Evolutionary conservation across 2,329 filamentous ascomycete species (phyloP).

Genomic region (Ceratocystis papillata): DNA sequence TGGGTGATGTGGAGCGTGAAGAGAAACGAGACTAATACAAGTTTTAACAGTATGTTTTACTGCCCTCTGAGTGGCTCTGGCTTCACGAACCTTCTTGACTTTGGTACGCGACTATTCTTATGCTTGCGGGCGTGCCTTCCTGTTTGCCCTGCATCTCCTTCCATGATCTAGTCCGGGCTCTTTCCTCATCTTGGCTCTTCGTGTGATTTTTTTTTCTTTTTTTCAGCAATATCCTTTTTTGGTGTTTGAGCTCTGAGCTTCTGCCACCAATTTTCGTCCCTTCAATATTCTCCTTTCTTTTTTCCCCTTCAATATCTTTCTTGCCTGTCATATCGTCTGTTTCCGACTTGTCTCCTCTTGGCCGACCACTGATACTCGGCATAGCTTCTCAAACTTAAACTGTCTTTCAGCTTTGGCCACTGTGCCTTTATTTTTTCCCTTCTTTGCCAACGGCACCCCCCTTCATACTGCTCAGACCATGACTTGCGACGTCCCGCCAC

Average conservation of each 20-base stretch:
- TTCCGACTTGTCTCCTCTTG: background rate
- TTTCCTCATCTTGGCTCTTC: conserved; percentile 7
- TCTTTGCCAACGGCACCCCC: conserved; percentile 31
- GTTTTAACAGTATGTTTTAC: background rate
- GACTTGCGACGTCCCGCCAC: conserved; percentile 24
- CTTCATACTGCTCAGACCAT: conserved; percentile 22
- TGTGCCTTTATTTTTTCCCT: conserved; percentile 32
- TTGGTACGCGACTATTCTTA: background rate
- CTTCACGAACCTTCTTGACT: background rate
- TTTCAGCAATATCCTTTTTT: conserved; percentile 1
- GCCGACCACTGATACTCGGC: background rate
- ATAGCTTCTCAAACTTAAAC: background rate
- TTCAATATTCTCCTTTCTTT: conserved; percentile 8
- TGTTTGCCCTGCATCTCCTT: background rate
- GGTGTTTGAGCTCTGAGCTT: background rate
- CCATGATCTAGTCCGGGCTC: background rate
- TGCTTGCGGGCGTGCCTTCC: conserved; percentile 6
- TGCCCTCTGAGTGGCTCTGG: background rate
- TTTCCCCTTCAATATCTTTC: too few species aligned
- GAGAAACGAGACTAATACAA: conserved; percentile 1
- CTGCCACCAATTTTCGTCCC: background rate
- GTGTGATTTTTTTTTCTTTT: background rate
- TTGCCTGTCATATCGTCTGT: background rate
- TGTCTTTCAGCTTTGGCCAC: conserved; percentile 2
- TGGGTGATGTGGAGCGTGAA: background rate